Evolutionary conservation across 2,329 filamentous ascomycete genomes (phyloP).

Genomic region (Scedosporium boydii): DNA sequence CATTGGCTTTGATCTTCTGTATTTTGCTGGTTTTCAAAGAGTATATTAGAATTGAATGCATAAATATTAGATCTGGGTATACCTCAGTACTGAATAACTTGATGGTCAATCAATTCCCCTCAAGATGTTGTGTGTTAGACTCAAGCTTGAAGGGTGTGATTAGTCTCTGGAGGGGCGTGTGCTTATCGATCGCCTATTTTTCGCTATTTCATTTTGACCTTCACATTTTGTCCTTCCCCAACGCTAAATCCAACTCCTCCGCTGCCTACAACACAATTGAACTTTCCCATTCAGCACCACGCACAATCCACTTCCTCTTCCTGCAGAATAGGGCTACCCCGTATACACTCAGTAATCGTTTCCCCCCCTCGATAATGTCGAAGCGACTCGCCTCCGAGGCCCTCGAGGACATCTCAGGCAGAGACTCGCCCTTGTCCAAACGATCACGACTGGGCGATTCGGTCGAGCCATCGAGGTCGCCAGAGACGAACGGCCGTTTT

Average conservation of each 20-base stretch:
- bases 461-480: constrained; percentile 11
- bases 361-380: constrained; percentile 1
- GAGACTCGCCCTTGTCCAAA: constrained; percentile 51
- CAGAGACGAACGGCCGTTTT: constrained; percentile 22
- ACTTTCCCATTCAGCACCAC: neutral
- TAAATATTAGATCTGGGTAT: neutral
- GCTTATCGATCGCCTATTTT: neutral
- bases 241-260: neutral
- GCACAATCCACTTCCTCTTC: neutral
- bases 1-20: neutral
- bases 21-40: neutral
- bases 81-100: no score
- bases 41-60: neutral
- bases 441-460: constrained; percentile 36
- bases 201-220: neutral
- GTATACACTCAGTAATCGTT: neutral
- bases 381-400: constrained; percentile 54
- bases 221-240: neutral
- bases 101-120: no score
- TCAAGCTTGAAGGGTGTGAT: no score
- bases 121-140: no score
- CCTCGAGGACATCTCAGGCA: constrained; percentile 44
- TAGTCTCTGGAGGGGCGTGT: no score
- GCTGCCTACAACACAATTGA: neutral
- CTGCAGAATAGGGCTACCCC: neutral